Evolutionary conservation across 306 rosid genomes (phyloP), one percentile per base, ranked within the genome.

Genomic region (Nissolia schottii): DNA sequence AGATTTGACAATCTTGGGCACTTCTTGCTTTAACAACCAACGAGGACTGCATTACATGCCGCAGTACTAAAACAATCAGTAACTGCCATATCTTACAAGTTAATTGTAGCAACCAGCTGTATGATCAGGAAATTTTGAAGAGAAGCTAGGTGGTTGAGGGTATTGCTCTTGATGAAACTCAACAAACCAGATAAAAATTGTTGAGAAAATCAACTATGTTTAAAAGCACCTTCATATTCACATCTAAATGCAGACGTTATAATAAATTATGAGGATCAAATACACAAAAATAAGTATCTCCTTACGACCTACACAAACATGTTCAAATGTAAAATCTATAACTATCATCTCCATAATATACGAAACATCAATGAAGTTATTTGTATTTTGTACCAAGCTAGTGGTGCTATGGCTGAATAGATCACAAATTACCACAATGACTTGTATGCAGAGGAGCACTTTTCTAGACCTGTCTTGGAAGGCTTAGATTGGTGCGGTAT

Each of bases 11-110:
- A 91, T 88, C 86, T 88, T 95, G n/a, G 97, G 87, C 56, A 95
- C 92, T 83, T 95, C 99, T 80, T 89, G 99, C 76, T 95, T 95
- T 87, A 95, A 82, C 75, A 95, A 83, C 99, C 99, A 95, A 70
- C 95, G 85, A 60, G 99, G 97, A 87, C 99, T 95, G 96, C 87
- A 82, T 34, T 64, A 61, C 23, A 77, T 54, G 68, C 46, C n/a
- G n/a, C 87, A 83, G 41, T 22, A 57, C 29, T 49, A 63, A 55
- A 65, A 77, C 68, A 77, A 59, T 82, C 25, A 79, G 67, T 61
- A 54, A 27, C 35, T 60, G 81, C 35, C 18, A 60, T 60, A 51
- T n/a, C 37, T 68, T 40, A 59, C 25, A 49, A 50, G 46, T 59
- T 25, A 69, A 60, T n/a, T 22, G 54, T 37, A n/a, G n/a, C n/a